Conservation (phyloP, 2,329 filamentous ascomycete genomes). For the Parafenestella ontariensis region DNA sequence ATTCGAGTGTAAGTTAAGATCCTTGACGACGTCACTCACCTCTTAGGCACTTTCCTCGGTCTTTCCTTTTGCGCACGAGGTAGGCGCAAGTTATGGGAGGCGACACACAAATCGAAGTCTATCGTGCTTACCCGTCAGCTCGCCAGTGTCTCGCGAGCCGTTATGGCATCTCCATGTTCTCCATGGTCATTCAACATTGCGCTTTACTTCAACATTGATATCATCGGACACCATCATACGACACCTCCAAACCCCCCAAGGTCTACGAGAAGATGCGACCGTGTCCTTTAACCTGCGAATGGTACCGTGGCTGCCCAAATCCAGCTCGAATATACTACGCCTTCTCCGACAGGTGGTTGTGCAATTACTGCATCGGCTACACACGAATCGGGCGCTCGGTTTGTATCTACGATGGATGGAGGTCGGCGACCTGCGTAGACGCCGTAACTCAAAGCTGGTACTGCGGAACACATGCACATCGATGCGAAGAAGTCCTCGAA, state of each 20-base stretch:
- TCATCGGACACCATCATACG: background rate
- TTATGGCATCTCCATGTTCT: background rate
- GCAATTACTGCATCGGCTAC: constrained; percentile 3
- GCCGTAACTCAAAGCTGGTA: constrained; percentile 1
- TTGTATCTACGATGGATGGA: background rate
- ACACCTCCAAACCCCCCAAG: background rate
- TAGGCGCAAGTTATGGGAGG: too few relatives aligned
- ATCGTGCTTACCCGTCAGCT: background rate
- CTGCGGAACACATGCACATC: constrained; percentile 1
- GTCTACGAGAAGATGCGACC: background rate
- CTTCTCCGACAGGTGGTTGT: constrained; percentile 6
- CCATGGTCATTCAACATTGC: background rate
- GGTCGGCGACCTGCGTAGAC: constrained; percentile 2
- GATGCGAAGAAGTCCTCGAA: background rate
- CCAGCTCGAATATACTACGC: constrained; percentile 1
- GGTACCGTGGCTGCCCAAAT: constrained; percentile 1
- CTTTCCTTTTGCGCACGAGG: too few relatives aligned
- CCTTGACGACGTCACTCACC: too few relatives aligned
- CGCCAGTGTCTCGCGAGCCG: background rate
- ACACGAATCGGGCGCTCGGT: background rate
- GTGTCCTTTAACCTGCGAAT: background rate
- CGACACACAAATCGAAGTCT: too few relatives aligned
- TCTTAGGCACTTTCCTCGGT: too few relatives aligned
- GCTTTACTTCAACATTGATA: background rate
- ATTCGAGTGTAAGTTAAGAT: too few relatives aligned